A percentile compares a stretch with the other conserved stretches of the same genome.
phyloP scores from a whole-genome alignment of 179 eudicot species.

The Sideroxylon spinosum region DNA sequence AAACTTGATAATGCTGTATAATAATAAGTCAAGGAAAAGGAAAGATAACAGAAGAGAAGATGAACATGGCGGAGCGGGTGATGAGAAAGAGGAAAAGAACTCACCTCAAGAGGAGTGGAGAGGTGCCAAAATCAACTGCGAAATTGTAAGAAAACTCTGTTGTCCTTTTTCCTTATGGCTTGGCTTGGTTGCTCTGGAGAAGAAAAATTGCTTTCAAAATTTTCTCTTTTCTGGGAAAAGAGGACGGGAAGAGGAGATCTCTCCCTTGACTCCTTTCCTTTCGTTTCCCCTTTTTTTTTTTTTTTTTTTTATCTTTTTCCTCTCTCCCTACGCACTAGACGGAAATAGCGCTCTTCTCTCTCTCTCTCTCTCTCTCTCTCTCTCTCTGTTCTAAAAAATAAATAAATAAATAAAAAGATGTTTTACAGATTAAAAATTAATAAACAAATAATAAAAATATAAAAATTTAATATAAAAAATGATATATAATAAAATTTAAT shows the following conservation, averaged over 20 bases:
- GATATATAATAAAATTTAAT: no score
- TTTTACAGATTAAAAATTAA: no score
- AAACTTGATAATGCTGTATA: neutral
- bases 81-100: neutral
- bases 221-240: neutral
- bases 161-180: no score
- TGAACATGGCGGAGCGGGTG: neutral
- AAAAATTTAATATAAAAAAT: no score
- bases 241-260: neutral
- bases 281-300: no score
- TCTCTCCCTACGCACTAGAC: neutral
- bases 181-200: neutral
- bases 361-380: neutral
- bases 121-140: neutral
- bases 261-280: no score
- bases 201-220: neutral
- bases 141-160: neutral
- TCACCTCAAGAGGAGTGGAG: neutral
- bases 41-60: neutral
- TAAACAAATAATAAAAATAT: no score
- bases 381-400: no score
- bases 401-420: no score
- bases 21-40: neutral
- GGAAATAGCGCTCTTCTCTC: neutral
- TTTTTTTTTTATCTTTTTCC: neutral